Evolutionary conservation across 1,284 basidiomycete genomes (phyloP).

Genomic region (Ustilago crameri): DNA sequence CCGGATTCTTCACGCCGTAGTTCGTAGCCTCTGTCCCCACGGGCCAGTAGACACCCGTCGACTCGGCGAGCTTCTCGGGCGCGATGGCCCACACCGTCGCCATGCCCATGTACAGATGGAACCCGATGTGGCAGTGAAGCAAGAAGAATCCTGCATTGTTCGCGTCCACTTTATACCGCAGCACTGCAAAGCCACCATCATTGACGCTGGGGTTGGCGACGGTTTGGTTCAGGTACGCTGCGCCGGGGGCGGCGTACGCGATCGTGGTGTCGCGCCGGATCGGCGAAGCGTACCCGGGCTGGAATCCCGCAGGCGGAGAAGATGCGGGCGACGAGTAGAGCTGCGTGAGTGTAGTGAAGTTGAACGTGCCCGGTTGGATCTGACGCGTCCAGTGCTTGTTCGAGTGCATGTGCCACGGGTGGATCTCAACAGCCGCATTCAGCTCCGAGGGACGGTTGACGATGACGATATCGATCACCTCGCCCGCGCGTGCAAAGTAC

Average conservation of each 20-base stretch:
- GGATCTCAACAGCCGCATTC: constrained; percentile 29
- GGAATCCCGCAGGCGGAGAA: background rate
- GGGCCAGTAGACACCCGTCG: constrained; percentile 10
- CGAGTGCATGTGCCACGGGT: constrained; percentile 57
- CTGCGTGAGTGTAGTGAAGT: constrained; percentile 7
- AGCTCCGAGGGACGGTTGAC: constrained; percentile 36
- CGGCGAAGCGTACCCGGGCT: constrained; percentile 8
- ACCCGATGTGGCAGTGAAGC: constrained; percentile 50
- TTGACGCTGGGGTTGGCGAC: constrained; percentile 1
- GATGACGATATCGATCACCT: constrained; percentile 56
- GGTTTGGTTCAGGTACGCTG: background rate
- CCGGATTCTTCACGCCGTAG: too few species aligned
- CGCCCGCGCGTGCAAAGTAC: constrained; percentile 34
- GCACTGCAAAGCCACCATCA: constrained; percentile 49
- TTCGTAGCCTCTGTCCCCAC: background rate
- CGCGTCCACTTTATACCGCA: constrained; percentile 41
- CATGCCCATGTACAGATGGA: constrained; percentile 60
- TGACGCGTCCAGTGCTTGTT: constrained; percentile 43
- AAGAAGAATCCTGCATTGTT: constrained; percentile 33
- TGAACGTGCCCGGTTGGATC: constrained; percentile 44
- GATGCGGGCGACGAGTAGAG: background rate
- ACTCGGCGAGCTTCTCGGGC: constrained; percentile 10
- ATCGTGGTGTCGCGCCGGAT: constrained; percentile 52
- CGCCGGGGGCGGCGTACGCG: constrained; percentile 47
- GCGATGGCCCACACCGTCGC: constrained; percentile 39